Percentiles rank a stretch among this genome's conserved stretches.
Evolutionary conservation across 108 stramenopile species (phyloP).

Genomic region (Nitzschia putrida): DNA sequence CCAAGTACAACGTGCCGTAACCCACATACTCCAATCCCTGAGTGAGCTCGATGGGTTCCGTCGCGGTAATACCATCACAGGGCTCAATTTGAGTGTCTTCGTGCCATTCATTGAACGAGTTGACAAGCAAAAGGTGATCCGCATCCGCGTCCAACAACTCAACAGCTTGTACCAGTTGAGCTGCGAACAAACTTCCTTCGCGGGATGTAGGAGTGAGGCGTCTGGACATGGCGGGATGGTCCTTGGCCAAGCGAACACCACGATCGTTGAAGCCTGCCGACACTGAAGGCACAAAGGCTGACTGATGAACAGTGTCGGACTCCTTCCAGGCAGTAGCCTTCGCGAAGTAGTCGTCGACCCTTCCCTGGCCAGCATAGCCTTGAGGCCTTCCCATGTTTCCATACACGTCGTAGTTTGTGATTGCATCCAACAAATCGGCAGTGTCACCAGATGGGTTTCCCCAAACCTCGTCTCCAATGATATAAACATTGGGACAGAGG

Average conservation of each 20-base stretch:
- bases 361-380: slow-evolving; percentile 13
- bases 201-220: background rate
- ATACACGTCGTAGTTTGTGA: slow-evolving; percentile 44
- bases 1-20: slow-evolving; percentile 38
- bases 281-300: slow-evolving; percentile 35
- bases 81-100: slow-evolving; percentile 48
- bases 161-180: slow-evolving; percentile 5
- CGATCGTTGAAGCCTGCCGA: slow-evolving; percentile 44
- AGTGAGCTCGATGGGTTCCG: slow-evolving; percentile 3
- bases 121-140: slow-evolving; percentile 26
- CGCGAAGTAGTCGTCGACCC: slow-evolving; percentile 22
- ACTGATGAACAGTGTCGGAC: slow-evolving; percentile 11
- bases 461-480: slow-evolving; percentile 39
- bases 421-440: slow-evolving; percentile 25
- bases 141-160: slow-evolving; percentile 25
- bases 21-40: slow-evolving; percentile 29
- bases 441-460: background rate
- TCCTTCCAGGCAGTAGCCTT: slow-evolving; percentile 29
- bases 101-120: slow-evolving; percentile 45
- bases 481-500: slow-evolving; percentile 11
- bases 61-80: background rate
- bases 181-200: slow-evolving; percentile 31
- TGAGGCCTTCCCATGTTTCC: no score
- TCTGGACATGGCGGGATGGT: slow-evolving; percentile 30
- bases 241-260: slow-evolving; percentile 17